Base-by-base conservation (phyloP, 192 early-diverging fungal species). In the Linnemannia hyalina region DNA sequence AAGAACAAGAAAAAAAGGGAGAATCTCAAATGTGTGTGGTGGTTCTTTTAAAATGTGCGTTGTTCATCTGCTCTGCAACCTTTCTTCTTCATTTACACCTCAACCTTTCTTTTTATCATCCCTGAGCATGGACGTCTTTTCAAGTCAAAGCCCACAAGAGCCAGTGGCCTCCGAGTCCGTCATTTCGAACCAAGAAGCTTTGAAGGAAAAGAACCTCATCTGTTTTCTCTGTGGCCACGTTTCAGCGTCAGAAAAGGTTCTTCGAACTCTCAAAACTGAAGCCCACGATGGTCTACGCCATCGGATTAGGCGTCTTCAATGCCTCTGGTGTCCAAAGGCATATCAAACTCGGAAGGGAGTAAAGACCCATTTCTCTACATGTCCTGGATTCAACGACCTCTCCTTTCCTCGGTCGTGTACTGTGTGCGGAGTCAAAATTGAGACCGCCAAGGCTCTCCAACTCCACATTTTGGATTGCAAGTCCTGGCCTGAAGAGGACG, bases 261-360 rank as follows among this genome's bases (percentile, higher is more conserved):
- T 74, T 74, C 49, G 13, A 49, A 74, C 73, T 38, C 73, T 52
- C 73, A 54, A 6, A n/a, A n/a, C n/a, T 74, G 73, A 74, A 54
- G n/a, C 73, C 72, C 73, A 74, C 29, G 73, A 74, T 74, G 49
- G 73, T 55, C 18, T 10, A 74, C 18, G 73, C 13, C 32, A 16
- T 16, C 73, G 73, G 26, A 54, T 74, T 74, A 44, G 13, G 4
- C 49, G 26, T 74, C 73, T 74, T 54, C 73, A 49, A 74, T 74
- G 73, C 49, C 73, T 35, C 23, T 74, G 49, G 73, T 74, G 73
- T 74, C 42, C 49, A 74, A 74, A 74, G 42, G 29, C n/a, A 32
- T 74, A 20, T 35, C 73, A 74, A 20, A 74, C 23, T 74, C 73
- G 73, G 29, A 74, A 74, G 73, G 73, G 73, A 49, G 0, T 54